Conservation (phyloP, 2,329 filamentous ascomycete species). For the Metarhizium brunneum region DNA sequence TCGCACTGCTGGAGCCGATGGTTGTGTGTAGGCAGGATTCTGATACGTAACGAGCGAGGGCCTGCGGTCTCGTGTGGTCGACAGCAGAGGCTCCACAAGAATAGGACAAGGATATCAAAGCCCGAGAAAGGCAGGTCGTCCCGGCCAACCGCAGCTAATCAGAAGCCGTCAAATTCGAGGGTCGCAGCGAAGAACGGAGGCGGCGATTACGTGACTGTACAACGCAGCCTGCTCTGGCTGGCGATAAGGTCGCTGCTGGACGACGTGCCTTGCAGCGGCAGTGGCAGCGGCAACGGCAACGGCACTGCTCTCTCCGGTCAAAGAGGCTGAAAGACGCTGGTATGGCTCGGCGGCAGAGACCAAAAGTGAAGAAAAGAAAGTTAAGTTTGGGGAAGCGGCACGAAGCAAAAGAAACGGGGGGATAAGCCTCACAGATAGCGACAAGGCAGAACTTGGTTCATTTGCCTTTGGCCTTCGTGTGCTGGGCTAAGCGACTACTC, state of each 20-base stretch:
- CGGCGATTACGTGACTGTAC: no score
- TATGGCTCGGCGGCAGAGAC: neutral
- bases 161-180: neutral
- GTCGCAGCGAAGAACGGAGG: neutral
- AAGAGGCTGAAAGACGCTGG: neutral
- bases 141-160: neutral
- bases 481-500: neutral
- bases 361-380: neutral
- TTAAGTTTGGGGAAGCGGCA: neutral
- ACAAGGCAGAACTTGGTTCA: no score
- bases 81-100: neutral
- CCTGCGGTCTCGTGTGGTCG: neutral
- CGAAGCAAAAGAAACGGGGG: neutral
- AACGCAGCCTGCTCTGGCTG: neutral
- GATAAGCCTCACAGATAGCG: neutral
- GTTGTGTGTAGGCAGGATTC: constrained; percentile 1
- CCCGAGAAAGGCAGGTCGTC: constrained; percentile 1
- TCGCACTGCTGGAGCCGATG: neutral
- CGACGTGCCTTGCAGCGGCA: constrained; percentile 1
- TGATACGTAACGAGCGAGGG: constrained; percentile 2
- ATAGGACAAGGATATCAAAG: neutral
- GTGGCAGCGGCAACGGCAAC: neutral
- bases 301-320: neutral
- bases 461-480: no score
- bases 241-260: neutral